Conservation (phyloP, 345 rosid species). For the Stellera chamaejasme region DNA sequence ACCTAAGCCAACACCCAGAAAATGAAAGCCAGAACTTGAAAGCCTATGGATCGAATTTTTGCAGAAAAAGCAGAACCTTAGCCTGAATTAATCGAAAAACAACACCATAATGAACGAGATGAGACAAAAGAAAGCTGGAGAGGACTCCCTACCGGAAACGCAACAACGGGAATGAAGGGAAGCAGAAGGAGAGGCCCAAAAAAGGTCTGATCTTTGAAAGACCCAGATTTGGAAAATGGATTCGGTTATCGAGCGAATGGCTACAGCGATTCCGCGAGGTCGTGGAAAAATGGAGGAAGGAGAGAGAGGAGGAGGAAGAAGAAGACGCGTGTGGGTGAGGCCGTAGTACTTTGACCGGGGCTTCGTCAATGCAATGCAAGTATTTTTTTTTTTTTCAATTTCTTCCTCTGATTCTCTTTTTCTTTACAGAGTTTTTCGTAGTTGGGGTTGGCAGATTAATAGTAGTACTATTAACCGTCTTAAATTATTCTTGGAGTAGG, state of each 20-base stretch:
- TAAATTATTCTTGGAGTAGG: neutral
- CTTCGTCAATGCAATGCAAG: neutral
- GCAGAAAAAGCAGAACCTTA: neutral
- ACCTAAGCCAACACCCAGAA: neutral
- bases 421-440: too few relatives aligned
- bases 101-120: neutral
- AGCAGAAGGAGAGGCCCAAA: slow-evolving; percentile 15
- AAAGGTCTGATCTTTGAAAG: slow-evolving; percentile 15
- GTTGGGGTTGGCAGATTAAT: too few relatives aligned
- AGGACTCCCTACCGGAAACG: slow-evolving; percentile 27
- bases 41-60: neutral
- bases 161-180: slow-evolving; percentile 19
- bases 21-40: neutral
- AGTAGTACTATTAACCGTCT: too few relatives aligned
- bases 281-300: slow-evolving; percentile 6
- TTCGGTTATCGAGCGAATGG: slow-evolving; percentile 10
- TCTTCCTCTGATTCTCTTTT: too few relatives aligned
- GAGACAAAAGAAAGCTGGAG: neutral
- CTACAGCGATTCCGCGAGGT: neutral
- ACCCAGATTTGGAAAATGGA: neutral
- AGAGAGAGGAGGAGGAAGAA: neutral
- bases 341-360: neutral
- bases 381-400: neutral
- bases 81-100: slow-evolving; percentile 4
- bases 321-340: slow-evolving; percentile 21